These are phyloP conservation scores for Kwoniella botswanensis DNA, from an alignment of 768 basidiomycete genomes.

Conservation along the genomic window DNA sequence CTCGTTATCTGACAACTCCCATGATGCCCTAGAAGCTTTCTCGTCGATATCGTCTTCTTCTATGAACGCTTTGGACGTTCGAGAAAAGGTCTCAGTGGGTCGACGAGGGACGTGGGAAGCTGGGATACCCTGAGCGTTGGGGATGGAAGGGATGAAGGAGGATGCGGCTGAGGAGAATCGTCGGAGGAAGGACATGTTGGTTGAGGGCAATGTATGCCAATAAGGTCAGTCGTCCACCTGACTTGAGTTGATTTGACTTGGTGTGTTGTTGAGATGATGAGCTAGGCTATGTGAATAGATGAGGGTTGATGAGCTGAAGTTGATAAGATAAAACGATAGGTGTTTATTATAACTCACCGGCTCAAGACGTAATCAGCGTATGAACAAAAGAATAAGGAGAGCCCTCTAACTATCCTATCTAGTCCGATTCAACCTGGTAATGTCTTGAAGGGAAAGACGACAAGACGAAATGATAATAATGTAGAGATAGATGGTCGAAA, in stretches of 20 bases:
- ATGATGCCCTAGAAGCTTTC: slow-evolving; percentile 42
- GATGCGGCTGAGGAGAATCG: slow-evolving; percentile 43
- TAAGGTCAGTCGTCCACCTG: neutral
- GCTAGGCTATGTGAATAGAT: neutral
- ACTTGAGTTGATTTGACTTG: neutral
- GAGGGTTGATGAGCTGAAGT: neutral
- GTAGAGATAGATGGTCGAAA: neutral
- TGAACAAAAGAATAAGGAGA: no score
- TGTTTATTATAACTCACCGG: neutral
- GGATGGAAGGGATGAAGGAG: slow-evolving; percentile 37
- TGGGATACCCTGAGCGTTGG: slow-evolving; percentile 31
- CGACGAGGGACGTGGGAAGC: slow-evolving; percentile 43
- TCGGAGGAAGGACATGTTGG: slow-evolving; percentile 52
- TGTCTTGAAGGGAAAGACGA: neutral
- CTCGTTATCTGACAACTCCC: slow-evolving; percentile 48
- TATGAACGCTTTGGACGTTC: slow-evolving; percentile 17
- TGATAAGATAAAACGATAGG: neutral
- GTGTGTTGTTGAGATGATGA: neutral
- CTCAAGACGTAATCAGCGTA: neutral
- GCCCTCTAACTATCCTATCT: neutral
- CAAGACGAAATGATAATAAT: neutral
- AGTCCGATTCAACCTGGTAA: neutral
- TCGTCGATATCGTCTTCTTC: slow-evolving; percentile 34
- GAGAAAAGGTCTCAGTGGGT: slow-evolving; percentile 39
- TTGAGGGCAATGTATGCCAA: slow-evolving; percentile 1